Evolutionary conservation across 2,329 filamentous ascomycete species (phyloP).

Genomic region (Colletotrichum echinochloae): DNA sequence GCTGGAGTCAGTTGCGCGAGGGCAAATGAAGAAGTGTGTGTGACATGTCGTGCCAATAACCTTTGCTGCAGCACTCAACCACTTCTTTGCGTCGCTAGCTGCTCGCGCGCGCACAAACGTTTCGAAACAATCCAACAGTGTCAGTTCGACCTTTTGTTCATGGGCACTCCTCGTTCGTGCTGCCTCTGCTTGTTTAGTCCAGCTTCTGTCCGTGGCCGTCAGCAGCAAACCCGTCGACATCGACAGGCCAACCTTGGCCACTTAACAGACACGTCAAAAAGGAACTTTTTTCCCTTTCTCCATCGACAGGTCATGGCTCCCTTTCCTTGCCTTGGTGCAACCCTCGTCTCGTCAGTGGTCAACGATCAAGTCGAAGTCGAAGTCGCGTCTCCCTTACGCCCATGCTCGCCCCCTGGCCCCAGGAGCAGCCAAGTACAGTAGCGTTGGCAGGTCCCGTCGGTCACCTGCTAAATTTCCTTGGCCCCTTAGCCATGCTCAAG

Average conservation of each 20-base stretch:
- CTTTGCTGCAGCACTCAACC: conserved; percentile 32
- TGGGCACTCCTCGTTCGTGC: conserved; percentile 6
- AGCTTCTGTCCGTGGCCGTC: conserved; percentile 7
- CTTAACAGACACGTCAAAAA: conserved; percentile 33
- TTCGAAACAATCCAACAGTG: conserved; percentile 36
- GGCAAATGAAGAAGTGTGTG: conserved; percentile 30
- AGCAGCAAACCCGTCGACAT: conserved; percentile 4
- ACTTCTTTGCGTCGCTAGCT: conserved; percentile 24
- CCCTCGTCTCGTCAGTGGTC: conserved; percentile 2
- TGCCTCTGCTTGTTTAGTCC: neutral
- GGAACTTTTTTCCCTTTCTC: neutral
- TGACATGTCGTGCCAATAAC: conserved; percentile 41
- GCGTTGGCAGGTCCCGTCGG: conserved; percentile 14
- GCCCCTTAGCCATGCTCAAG: neutral
- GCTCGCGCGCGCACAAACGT: conserved; percentile 26
- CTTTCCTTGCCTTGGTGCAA: conserved; percentile 22
- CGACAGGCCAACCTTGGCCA: conserved; percentile 20
- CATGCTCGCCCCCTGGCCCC: conserved; percentile 4
- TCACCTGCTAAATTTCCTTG: conserved; percentile 8
- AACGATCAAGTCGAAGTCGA: conserved; percentile 20
- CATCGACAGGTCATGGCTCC: conserved; percentile 24
- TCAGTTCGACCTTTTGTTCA: conserved; percentile 5
- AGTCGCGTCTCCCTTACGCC: conserved; percentile 14
- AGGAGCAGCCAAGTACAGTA: neutral
- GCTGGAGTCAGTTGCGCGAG: neutral